Evolutionary conservation across 371 early-diverging fungal genomes (phyloP).

Genomic region (Funneliformis caledonium): DNA sequence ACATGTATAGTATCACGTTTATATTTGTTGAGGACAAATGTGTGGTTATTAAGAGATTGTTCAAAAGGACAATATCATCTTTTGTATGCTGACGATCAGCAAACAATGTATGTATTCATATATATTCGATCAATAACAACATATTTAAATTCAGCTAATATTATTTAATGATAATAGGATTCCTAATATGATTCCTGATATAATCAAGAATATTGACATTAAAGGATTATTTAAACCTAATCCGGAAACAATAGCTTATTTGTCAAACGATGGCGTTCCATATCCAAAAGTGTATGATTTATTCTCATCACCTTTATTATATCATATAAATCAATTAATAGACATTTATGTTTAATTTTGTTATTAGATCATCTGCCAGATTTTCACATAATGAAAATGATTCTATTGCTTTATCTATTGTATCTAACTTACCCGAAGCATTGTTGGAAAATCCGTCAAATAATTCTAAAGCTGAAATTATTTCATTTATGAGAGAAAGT

Average conservation of each 20-base stretch:
- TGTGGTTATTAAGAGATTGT: slow-evolving; percentile 67
- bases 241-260: slow-evolving; percentile 40
- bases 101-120: background rate
- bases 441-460: background rate
- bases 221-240: slow-evolving; percentile 45
- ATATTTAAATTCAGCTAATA: too few relatives aligned
- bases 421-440: slow-evolving; percentile 20
- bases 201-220: slow-evolving; percentile 46
- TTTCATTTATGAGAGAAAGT: slow-evolving; percentile 28
- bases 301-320: background rate
- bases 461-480: slow-evolving; percentile 8
- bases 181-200: slow-evolving; percentile 43
- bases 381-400: slow-evolving; percentile 27
- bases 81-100: slow-evolving; percentile 46
- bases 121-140: too few relatives aligned
- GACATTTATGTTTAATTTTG: background rate
- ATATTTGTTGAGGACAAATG: slow-evolving; percentile 53
- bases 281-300: slow-evolving; percentile 20
- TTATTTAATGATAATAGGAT: too few relatives aligned
- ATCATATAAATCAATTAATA: too few relatives aligned
- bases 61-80: slow-evolving; percentile 54
- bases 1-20: slow-evolving; percentile 51
- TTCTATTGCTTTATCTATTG: slow-evolving; percentile 14
- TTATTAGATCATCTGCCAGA: slow-evolving; percentile 21
- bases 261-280: slow-evolving; percentile 12